Evolutionary conservation across 805 yeast species (phyloP).

Genomic region (Wickerhamiella siamensis): DNA sequence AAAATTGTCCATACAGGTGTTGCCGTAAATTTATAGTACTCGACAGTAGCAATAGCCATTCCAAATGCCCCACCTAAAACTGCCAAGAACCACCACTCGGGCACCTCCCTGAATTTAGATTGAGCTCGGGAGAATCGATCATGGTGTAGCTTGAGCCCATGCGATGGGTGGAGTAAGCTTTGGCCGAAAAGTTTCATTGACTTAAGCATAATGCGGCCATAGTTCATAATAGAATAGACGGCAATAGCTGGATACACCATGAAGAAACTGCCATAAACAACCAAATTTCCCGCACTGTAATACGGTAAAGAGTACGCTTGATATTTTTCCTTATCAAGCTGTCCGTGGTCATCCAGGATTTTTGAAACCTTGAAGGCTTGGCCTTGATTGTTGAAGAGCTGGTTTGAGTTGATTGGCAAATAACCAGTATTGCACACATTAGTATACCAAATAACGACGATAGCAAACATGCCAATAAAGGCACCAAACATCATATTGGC

Average conservation of each 20-base stretch:
- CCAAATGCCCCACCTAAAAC: conserved; percentile 30
- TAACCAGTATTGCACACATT: conserved; percentile 38
- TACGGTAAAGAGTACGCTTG: conserved; percentile 53
- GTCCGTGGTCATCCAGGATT: conserved; percentile 34
- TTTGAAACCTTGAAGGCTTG: conserved; percentile 30
- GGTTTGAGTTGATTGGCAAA: conserved; percentile 36
- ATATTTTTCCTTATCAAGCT: conserved; percentile 33
- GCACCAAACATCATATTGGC: conserved; percentile 26
- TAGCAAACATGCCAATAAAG: conserved; percentile 23
- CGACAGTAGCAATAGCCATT: conserved; percentile 33
- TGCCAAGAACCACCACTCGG: conserved; percentile 55
- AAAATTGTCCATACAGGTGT: conserved; percentile 50
- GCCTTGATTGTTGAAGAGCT: conserved; percentile 31
- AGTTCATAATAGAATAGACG: conserved; percentile 24
- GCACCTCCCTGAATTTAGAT: conserved; percentile 45
- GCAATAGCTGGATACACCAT: conserved; percentile 43
- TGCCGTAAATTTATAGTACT: conserved; percentile 23
- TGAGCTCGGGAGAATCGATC: conserved; percentile 49
- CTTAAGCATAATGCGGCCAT: conserved; percentile 18
- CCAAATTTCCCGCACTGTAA: conserved; percentile 47
- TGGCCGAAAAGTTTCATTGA: conserved; percentile 28
- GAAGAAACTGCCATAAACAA: conserved; percentile 43
- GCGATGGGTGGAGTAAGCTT: conserved; percentile 16
- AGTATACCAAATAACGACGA: conserved; percentile 28
- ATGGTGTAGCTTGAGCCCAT: conserved; percentile 7